phyloP scores from a whole-genome alignment of 495 filamentous ascomycete genomes.

The Penicillium ucsense region DNA sequence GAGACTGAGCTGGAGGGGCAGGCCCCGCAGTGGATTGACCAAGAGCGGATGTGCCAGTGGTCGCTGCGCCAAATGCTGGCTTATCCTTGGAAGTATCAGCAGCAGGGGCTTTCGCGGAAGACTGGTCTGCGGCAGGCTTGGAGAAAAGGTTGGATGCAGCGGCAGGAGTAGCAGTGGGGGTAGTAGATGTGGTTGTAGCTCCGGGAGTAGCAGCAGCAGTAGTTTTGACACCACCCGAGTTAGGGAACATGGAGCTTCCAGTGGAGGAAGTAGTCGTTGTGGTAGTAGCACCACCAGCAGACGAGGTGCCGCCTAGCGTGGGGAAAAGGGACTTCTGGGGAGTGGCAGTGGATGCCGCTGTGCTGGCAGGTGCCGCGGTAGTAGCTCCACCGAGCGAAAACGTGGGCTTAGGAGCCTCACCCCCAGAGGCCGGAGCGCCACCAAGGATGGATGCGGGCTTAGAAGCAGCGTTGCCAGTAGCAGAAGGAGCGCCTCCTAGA shows the following conservation, averaged over 20 bases:
- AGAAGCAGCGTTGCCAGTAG: neutral
- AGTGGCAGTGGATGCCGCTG: conserved; percentile 24
- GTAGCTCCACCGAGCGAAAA: conserved; percentile 20
- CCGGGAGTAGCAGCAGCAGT: conserved; percentile 22
- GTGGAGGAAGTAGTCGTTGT: conserved; percentile 17
- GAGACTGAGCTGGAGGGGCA: conserved; percentile 64
- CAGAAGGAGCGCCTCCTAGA: neutral
- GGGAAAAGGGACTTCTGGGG: conserved; percentile 35
- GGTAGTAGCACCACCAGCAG: conserved; percentile 25
- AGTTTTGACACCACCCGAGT: conserved; percentile 24
- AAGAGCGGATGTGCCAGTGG: conserved; percentile 31
- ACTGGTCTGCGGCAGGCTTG: conserved; percentile 15
- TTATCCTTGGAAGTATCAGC: conserved; percentile 16
- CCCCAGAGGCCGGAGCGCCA: neutral
- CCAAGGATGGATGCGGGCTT: neutral
- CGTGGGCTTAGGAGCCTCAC: conserved; percentile 10
- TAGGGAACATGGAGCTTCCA: conserved; percentile 33
- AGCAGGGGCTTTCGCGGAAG: conserved; percentile 19
- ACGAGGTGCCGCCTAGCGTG: conserved; percentile 22
- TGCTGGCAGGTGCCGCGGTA: conserved; percentile 15
- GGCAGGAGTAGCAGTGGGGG: conserved; percentile 9
- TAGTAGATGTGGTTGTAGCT: conserved; percentile 19
- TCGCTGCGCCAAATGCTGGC: conserved; percentile 15
- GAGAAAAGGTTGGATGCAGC: conserved; percentile 14
- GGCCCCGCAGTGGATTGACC: conserved; percentile 70